These are phyloP conservation scores for Metarhizium album DNA, from an alignment of 2,329 filamentous ascomycete genomes.

Conservation along the genomic window DNA sequence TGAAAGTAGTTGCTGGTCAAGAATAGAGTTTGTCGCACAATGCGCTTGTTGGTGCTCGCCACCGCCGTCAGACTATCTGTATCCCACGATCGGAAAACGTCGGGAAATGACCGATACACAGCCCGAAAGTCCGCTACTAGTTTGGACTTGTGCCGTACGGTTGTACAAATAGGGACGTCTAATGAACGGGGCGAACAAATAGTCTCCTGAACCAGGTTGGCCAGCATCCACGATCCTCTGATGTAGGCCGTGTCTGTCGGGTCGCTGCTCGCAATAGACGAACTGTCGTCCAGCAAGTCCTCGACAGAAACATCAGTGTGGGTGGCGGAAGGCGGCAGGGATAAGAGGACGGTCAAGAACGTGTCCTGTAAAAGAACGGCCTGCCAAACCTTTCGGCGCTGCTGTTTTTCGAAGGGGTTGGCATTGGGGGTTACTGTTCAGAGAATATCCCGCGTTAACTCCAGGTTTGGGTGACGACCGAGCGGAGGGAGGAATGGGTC, in stretches of 20 bases:
- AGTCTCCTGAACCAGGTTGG: slow-evolving; percentile 66
- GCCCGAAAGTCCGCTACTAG: slow-evolving; percentile 59
- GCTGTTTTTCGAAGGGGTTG: slow-evolving; percentile 62
- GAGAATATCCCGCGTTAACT: neutral
- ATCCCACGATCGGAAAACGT: slow-evolving; percentile 59
- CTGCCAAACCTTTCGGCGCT: slow-evolving; percentile 72
- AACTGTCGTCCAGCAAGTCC: slow-evolving; percentile 55
- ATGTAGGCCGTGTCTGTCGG: slow-evolving; percentile 62
- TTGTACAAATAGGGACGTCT: slow-evolving; percentile 59
- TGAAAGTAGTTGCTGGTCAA: slow-evolving; percentile 76
- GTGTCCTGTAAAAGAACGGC: slow-evolving; percentile 73
- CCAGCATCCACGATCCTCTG: slow-evolving; percentile 66
- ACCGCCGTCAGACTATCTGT: slow-evolving; percentile 46
- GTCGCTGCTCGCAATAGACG: slow-evolving; percentile 45
- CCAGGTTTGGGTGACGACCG: neutral
- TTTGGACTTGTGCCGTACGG: slow-evolving; percentile 56
- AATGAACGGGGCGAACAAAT: slow-evolving; percentile 67
- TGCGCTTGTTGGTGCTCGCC: slow-evolving; percentile 49
- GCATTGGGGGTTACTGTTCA: slow-evolving; percentile 49
- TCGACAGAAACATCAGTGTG: slow-evolving; percentile 72
- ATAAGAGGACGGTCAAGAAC: slow-evolving; percentile 67
- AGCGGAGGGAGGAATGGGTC: neutral
- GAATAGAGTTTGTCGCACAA: slow-evolving; percentile 65
- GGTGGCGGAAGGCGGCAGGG: slow-evolving; percentile 65
- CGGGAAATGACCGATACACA: slow-evolving; percentile 63